Percentiles rank a stretch among this genome's conserved stretches.
Evolutionary conservation across 2,329 filamentous ascomycete species (phyloP).

Genomic region (Colletotrichum sojae): DNA sequence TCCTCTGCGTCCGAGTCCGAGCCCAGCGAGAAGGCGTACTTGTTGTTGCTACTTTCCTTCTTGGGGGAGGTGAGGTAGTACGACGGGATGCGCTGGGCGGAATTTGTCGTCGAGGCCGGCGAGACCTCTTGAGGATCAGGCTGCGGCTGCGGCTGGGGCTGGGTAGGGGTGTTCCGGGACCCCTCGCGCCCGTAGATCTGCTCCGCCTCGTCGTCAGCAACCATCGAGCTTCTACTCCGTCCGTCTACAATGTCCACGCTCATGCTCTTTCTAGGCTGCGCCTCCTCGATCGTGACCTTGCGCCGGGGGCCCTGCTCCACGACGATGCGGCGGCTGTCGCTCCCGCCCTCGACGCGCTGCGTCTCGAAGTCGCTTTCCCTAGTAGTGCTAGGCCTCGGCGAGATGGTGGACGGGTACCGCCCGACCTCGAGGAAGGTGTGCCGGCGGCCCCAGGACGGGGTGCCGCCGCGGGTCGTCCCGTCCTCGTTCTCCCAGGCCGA

Average conservation of each 20-base stretch:
- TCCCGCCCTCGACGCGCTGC: slow-evolving; percentile 3
- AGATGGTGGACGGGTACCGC: slow-evolving; percentile 5
- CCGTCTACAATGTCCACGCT: neutral
- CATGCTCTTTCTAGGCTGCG: neutral
- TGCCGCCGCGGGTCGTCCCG: neutral
- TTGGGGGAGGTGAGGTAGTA: slow-evolving; percentile 15
- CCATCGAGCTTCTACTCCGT: neutral
- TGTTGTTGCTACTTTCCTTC: neutral
- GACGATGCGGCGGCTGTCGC: neutral
- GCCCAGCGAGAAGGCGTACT: neutral
- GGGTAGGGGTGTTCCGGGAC: neutral
- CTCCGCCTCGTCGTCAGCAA: too few relatives aligned
- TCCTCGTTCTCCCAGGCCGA: slow-evolving; percentile 5
- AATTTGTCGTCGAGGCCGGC: slow-evolving; percentile 4
- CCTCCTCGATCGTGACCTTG: neutral
- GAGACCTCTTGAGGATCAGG: neutral
- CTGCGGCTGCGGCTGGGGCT: neutral
- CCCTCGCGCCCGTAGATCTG: slow-evolving; percentile 33
- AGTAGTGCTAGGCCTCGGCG: slow-evolving; percentile 4
- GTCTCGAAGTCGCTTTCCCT: too few relatives aligned
- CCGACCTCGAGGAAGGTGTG: slow-evolving; percentile 19
- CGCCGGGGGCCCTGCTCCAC: neutral
- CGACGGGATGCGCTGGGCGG: slow-evolving; percentile 15
- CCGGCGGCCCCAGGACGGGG: slow-evolving; percentile 24
- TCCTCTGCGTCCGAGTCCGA: slow-evolving; percentile 20